Evolutionary conservation across 805 yeast genomes (phyloP), one percentile per base, ranked within the genome.

Genomic region (Saturnispora hagleri): DNA sequence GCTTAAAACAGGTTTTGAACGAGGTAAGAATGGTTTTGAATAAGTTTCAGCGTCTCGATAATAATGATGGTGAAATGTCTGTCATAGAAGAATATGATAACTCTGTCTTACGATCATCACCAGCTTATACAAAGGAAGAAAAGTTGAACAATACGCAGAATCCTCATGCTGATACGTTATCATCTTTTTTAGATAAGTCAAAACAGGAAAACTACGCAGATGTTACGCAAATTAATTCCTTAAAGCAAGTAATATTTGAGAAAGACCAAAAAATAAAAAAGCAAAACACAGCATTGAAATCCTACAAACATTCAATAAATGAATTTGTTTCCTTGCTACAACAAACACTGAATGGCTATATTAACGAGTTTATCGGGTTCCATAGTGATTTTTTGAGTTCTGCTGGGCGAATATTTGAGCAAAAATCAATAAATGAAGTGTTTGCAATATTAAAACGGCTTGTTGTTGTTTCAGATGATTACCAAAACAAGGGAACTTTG

Each of bases 351-450:
- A 34, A 43, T 43, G 51, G 43, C 4, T 49, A 49, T 34, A 42
- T 49, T n/a, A 49, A 49, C 28, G 51, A 49, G 38, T 49, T 49
- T n/a, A 49, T 49, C 43, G 51, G 51, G n/a, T 49, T 49, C 20
- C 51, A 49, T 17, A 43, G 47, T 18, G 51, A 49, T 36, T 44
- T 49, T 49, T n/a, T 49, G 3, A 43, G 46, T 33, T 26, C 17
- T 9, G 20, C 47, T 5, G 27, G 47, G 4, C 35, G 22, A 22
- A 27, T 49, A 26, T 49, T 49, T 44, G 51, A 43, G 8, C 46
- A 49, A 18, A 38, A 50, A 27, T 50, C 52, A n/a, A 50, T 50
- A 15, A 33, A 50, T 24, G 49, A 50, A 33, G 46, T 45, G 13
- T 33, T 50, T 12, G 20, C 40, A 8, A 31, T 50, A 28, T 17